Percentiles rank a stretch among this genome's conserved stretches.
These are phyloP conservation scores for Leptomonas pyrrhocoris DNA, from an alignment of 208 protist genomes.

Conservation along the genomic window DNA sequence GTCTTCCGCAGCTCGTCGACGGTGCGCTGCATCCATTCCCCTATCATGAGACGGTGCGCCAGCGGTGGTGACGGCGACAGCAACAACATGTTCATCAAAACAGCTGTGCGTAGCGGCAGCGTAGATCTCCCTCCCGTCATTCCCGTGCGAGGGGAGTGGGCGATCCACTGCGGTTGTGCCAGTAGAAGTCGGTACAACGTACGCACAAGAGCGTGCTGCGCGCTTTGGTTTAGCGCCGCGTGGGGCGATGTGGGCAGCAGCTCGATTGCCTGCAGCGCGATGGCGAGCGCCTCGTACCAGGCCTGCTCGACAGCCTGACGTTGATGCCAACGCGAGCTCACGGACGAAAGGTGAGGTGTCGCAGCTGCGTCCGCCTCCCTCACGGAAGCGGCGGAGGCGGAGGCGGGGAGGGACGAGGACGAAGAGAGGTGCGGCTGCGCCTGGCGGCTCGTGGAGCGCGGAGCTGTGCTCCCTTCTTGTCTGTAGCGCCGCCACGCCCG, in stretches of 20 bases:
- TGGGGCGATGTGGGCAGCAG: slow-evolving; percentile 11
- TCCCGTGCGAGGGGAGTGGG: neutral
- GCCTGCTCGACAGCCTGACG: slow-evolving; percentile 7
- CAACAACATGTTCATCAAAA: neutral
- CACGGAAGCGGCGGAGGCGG: neutral
- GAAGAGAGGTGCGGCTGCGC: neutral
- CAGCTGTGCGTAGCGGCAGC: neutral
- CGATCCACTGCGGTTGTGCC: slow-evolving; percentile 15
- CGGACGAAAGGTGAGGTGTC: too few relatives aligned
- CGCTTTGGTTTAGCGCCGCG: neutral
- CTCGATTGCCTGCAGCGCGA: slow-evolving; percentile 17
- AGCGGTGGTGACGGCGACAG: neutral
- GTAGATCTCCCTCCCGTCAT: neutral
- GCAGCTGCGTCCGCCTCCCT: too few relatives aligned
- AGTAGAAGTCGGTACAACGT: slow-evolving; percentile 13
- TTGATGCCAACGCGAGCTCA: neutral
- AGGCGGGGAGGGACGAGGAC: too few relatives aligned
- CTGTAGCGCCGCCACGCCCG: slow-evolving; percentile 14
- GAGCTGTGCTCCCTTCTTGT: neutral
- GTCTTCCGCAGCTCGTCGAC: slow-evolving; percentile 20
- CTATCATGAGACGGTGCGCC: neutral
- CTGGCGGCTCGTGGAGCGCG: neutral
- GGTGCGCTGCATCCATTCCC: neutral
- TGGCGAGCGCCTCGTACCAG: slow-evolving; percentile 26
- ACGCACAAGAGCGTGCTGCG: neutral